A percentile compares a stretch with the other conserved stretches of the same genome.
Conservation (phyloP, 2,329 filamentous ascomycete species). For the Byssoonygena ceratinophila region DNA sequence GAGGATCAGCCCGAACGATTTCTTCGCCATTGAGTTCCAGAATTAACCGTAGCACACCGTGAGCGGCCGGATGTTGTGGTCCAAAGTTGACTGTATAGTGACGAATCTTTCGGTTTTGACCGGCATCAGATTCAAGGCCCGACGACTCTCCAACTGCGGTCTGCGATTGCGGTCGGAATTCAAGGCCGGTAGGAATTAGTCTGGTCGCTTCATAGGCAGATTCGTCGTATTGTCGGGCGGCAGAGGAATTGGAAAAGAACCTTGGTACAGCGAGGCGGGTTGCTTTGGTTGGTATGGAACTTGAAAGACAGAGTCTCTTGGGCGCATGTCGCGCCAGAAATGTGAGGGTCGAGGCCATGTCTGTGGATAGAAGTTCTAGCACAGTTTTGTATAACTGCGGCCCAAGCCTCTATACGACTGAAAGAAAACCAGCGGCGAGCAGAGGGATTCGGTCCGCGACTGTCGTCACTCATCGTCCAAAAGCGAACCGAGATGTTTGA, state of each 20-base stretch:
- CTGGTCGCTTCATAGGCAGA: conserved; percentile 42
- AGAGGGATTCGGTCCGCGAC: conserved; percentile 6
- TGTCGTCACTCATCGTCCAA: background rate
- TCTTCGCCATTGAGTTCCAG: conserved; percentile 96
- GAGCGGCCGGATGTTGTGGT: conserved; percentile 94
- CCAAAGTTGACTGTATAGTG: conserved; percentile 99
- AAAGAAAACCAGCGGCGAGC: conserved; percentile 15
- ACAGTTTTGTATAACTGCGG: conserved; percentile 23
- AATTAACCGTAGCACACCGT: conserved; percentile 95
- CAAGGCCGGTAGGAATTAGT: conserved; percentile 48
- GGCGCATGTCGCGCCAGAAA: conserved; percentile 50
- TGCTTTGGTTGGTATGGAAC: conserved; percentile 30
- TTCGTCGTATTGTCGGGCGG: conserved; percentile 45
- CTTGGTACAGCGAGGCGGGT: conserved; percentile 40
- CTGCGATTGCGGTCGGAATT: conserved; percentile 29
- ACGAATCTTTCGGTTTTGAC: conserved; percentile 67
- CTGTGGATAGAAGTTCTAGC: conserved; percentile 18
- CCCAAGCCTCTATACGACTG: conserved; percentile 31
- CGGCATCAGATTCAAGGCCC: conserved; percentile 38
- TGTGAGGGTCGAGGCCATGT: conserved; percentile 52
- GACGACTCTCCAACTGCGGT: conserved; percentile 18
- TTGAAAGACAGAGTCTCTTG: conserved; percentile 48
- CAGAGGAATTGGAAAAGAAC: conserved; percentile 46
- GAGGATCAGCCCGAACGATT: conserved; percentile 90
- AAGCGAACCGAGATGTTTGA: conserved; percentile 9